A percentile compares a stretch with the other conserved stretches of the same genome.
Conservation (phyloP, 306 rosid genomes). For the Casuarina cunninghamiana region DNA sequence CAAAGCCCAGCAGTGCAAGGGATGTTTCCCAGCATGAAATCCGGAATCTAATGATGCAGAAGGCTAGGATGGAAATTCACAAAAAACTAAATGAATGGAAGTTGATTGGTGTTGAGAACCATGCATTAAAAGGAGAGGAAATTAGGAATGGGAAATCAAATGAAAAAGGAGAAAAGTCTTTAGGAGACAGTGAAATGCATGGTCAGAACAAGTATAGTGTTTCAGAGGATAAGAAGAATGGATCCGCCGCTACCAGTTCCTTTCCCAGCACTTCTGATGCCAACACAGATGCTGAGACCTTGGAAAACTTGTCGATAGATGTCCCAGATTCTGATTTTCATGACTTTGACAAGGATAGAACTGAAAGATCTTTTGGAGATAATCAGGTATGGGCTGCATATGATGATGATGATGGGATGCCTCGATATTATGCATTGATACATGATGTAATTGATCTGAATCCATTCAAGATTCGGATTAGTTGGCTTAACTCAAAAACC, state of each 20-base stretch:
- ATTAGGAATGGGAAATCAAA: conserved; percentile 20
- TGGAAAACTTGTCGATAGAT: conserved; percentile 42
- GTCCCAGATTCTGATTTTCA: conserved; percentile 89
- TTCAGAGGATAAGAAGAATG: conserved; percentile 23
- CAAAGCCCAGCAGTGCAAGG: conserved; percentile 27
- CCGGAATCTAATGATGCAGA: conserved; percentile 50
- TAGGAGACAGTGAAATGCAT: conserved; percentile 9
- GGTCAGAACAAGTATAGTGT: conserved; percentile 8
- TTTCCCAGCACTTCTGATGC: conserved; percentile 21
- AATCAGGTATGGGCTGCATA: conserved; percentile 89
- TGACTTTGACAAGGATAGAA: conserved; percentile 73
- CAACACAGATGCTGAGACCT: conserved; percentile 16
- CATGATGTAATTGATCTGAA: conserved; percentile 50
- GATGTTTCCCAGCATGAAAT: conserved; percentile 44
- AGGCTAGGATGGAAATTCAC: conserved; percentile 65
- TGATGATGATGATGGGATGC: conserved; percentile 82
- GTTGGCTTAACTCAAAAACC: conserved; percentile 73
- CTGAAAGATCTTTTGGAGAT: conserved; percentile 59
- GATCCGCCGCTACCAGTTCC: conserved; percentile 16
- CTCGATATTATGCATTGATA: conserved; percentile 78
- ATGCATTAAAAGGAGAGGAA: conserved; percentile 18
- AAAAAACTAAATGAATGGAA: conserved; percentile 46
- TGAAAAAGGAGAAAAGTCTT: conserved; percentile 26
- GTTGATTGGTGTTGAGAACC: conserved; percentile 17
- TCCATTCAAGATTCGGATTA: conserved; percentile 67